Conservation (phyloP, 106 monocot species). For the Dendrobium nobile region DNA sequence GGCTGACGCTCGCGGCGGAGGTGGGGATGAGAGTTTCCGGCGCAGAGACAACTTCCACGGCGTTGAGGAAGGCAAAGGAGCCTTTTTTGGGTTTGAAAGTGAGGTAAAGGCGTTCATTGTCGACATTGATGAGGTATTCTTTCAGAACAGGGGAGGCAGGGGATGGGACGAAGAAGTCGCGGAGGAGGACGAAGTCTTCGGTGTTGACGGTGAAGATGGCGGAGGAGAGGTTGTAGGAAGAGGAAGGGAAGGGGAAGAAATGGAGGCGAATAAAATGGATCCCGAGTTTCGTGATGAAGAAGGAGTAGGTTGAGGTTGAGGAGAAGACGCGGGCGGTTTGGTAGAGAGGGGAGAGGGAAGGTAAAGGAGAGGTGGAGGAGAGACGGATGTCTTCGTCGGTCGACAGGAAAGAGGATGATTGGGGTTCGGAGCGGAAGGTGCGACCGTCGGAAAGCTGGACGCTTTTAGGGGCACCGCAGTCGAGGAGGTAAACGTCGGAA, state of each 20-base stretch:
- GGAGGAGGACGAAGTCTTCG: constrained; percentile 61
- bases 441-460: constrained; percentile 21
- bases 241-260: constrained; percentile 41
- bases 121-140: constrained; percentile 53
- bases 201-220: constrained; percentile 59
- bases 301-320: constrained; percentile 54
- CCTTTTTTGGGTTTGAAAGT: constrained; percentile 34
- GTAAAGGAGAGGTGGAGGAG: constrained; percentile 6
- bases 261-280: constrained; percentile 71
- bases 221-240: constrained; percentile 50
- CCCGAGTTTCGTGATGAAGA: constrained; percentile 58
- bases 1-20: constrained; percentile 15
- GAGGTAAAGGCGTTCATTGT: constrained; percentile 29
- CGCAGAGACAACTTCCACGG: constrained; percentile 43
- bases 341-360: constrained; percentile 29
- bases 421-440: background rate
- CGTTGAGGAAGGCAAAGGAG: constrained; percentile 58
- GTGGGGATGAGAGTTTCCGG: constrained; percentile 36
- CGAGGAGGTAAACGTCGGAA: constrained; percentile 53
- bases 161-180: constrained; percentile 35
- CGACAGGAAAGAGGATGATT: constrained; percentile 29
- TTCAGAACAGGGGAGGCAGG: constrained; percentile 31
- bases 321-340: constrained; percentile 47
- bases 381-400: constrained; percentile 56
- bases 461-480: constrained; percentile 46